A percentile compares a stretch with the other conserved stretches of the same genome.
phyloP scores from a whole-genome alignment of 495 filamentous ascomycete genomes.

The Penicillium odoratum region DNA sequence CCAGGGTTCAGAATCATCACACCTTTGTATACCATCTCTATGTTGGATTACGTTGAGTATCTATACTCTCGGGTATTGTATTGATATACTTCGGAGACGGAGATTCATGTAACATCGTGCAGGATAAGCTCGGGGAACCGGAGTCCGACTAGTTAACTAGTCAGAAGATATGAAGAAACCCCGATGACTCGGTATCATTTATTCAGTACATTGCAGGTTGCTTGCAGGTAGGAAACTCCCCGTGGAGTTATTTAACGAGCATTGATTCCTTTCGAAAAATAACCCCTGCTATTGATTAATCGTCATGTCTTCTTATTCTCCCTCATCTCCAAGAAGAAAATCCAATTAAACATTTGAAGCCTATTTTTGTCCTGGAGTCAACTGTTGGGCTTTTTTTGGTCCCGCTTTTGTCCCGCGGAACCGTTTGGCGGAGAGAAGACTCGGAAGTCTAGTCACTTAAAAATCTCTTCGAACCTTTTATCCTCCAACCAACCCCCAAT shows the following conservation, averaged over 20 bases:
- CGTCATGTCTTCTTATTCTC: not conserved
- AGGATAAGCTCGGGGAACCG: conserved; percentile 14
- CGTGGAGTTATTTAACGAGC: not conserved
- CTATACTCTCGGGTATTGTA: too few relatives aligned
- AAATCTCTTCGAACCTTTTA: conserved; percentile 25
- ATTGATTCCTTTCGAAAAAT: not conserved
- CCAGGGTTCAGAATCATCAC: not conserved
- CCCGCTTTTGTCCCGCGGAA: conserved; percentile 27
- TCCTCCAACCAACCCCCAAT: conserved; percentile 4
- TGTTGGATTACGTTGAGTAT: too few relatives aligned
- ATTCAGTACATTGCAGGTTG: not conserved
- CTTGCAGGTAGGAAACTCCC: not conserved
- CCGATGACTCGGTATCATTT: not conserved
- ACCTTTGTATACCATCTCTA: not conserved
- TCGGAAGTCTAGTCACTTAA: conserved; percentile 7
- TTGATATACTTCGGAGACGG: too few relatives aligned
- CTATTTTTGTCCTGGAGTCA: too few relatives aligned
- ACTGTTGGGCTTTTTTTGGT: conserved; percentile 1
- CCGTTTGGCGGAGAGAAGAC: conserved; percentile 14
- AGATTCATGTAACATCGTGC: conserved; percentile 5
- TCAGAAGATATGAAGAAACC: not conserved
- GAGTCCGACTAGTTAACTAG: conserved; percentile 4
- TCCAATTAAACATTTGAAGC: too few relatives aligned
- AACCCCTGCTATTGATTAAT: too few relatives aligned
- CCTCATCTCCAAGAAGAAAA: not conserved